Evolutionary conservation across 495 filamentous ascomycete species (phyloP).

Genomic region (Parmelia sp.): DNA sequence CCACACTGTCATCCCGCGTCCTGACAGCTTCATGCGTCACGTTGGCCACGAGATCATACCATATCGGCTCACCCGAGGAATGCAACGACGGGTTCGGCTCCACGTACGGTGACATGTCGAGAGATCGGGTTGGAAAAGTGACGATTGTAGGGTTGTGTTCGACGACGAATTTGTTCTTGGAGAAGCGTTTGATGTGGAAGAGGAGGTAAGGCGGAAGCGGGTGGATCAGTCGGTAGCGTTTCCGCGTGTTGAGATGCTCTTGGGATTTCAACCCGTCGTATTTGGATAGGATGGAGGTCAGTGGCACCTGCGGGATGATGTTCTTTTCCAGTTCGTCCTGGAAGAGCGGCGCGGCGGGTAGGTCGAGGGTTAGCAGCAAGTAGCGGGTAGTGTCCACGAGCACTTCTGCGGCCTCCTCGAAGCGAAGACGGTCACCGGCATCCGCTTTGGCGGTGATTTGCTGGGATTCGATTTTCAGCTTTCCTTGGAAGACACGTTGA

Average conservation of each 20-base stretch:
- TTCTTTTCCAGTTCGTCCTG: conserved; percentile 84
- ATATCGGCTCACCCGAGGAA: conserved; percentile 72
- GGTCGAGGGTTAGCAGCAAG: conserved; percentile 84
- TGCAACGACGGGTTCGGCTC: conserved; percentile 60
- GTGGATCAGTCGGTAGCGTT: conserved; percentile 84
- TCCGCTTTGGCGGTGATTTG: conserved; percentile 89
- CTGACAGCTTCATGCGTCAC: conserved; percentile 78
- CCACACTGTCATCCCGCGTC: conserved; percentile 63
- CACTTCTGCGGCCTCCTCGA: conserved; percentile 83
- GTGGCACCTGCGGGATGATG: conserved; percentile 92
- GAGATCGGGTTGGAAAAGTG: conserved; percentile 71
- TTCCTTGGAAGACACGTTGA: conserved; percentile 89
- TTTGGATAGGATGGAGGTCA: conserved; percentile 83
- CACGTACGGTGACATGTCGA: conserved; percentile 87
- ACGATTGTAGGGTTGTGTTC: conserved; percentile 98
- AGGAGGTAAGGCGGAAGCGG: conserved; percentile 87
- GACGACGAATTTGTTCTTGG: conserved; percentile 86
- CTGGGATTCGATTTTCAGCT: conserved; percentile 86
- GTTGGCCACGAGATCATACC: conserved; percentile 95
- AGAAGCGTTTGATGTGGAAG: conserved; percentile 97
- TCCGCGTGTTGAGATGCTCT: conserved; percentile 77
- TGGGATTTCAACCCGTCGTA: conserved; percentile 88
- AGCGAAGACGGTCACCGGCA: conserved; percentile 78
- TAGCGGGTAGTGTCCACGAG: conserved; percentile 70
- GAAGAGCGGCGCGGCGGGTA: conserved; percentile 92